Conservation (phyloP, 129 eudicot species). For the carrot (Daucus carota) region DH1_v3.0 NC_030389.2:41697001-41697500, state of each 20-base stretch:
- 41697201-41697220: background rate
- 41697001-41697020: constrained; percentile 12
- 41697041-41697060: background rate
- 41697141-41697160: background rate
- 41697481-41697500: constrained; percentile 92
- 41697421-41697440: constrained; percentile 67
- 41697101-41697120: background rate
- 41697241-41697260: background rate
- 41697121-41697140: background rate
- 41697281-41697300: constrained; percentile 98
- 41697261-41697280: background rate
- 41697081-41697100: background rate
- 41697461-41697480: constrained; percentile 69
- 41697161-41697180: background rate
- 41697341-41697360: constrained; percentile 82
- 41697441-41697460: constrained; percentile 66
- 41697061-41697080: background rate
- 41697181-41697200: background rate
- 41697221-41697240: background rate
- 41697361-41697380: constrained; percentile 92
- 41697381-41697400: constrained; percentile 85
- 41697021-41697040: background rate
- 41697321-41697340: constrained; percentile 88
- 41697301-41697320: constrained; percentile 92
- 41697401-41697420: constrained; percentile 85